Evolutionary conservation across 2,329 filamentous ascomycete genomes (phyloP).

Genomic region (Penicillium sp.): DNA sequence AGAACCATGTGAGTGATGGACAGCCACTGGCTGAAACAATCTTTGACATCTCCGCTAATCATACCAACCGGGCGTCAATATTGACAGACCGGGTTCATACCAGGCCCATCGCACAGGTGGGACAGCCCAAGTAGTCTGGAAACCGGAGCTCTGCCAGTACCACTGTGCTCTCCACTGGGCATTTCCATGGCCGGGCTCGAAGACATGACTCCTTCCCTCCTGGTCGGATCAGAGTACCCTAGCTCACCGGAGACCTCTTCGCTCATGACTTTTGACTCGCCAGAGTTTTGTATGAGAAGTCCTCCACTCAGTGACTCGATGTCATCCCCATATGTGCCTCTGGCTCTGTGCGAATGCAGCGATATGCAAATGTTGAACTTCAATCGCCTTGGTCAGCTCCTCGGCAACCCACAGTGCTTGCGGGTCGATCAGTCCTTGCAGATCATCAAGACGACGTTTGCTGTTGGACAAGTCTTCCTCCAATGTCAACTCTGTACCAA

Average conservation of each 20-base stretch:
- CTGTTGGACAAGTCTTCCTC: constrained; percentile 25
- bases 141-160: constrained; percentile 12
- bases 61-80: no score
- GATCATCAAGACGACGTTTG: constrained; percentile 25
- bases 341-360: constrained; percentile 25
- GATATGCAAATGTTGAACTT: constrained; percentile 27
- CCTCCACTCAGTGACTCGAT: constrained; percentile 26
- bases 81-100: constrained; percentile 15
- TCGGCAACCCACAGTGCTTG: constrained; percentile 19
- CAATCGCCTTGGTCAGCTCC: constrained; percentile 28
- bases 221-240: constrained; percentile 15
- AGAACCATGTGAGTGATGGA: constrained; percentile 15
- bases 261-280: constrained; percentile 25
- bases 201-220: neutral
- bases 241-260: constrained; percentile 27
- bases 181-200: no score
- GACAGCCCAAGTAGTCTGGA: constrained; percentile 24
- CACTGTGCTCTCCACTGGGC: constrained; percentile 14
- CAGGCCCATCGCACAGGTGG: constrained; percentile 18
- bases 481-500: constrained; percentile 28
- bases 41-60: neutral
- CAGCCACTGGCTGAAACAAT: neutral
- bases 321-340: constrained; percentile 14
- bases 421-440: constrained; percentile 32
- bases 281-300: constrained; percentile 23